These are phyloP conservation scores for Coemansia sp. DNA, from an alignment of 192 early-diverging fungal species.

Conservation along the genomic window DNA sequence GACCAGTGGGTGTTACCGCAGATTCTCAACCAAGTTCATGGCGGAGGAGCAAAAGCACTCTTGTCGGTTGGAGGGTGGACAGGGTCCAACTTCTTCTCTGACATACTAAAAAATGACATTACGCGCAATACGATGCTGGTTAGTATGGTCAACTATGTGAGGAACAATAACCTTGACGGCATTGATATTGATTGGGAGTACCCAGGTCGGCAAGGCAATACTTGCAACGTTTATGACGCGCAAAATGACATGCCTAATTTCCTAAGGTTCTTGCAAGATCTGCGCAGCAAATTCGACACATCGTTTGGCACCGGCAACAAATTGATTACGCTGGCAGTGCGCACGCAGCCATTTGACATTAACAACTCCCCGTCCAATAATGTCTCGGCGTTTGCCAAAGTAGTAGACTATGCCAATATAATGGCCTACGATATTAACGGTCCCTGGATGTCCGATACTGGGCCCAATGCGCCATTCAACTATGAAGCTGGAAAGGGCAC, in stretches of 20 bases:
- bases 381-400: conserved; percentile 63
- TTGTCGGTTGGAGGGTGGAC: conserved; percentile 73
- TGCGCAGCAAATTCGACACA: conserved; percentile 57
- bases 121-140: conserved; percentile 47
- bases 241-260: conserved; percentile 67
- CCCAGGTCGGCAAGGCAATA: conserved; percentile 47
- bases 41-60: conserved; percentile 58
- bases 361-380: conserved; percentile 49
- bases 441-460: conserved; percentile 58
- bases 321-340: conserved; percentile 66
- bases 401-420: conserved; percentile 65
- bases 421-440: conserved; percentile 71
- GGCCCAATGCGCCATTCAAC: conserved; percentile 64
- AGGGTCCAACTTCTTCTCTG: conserved; percentile 55
- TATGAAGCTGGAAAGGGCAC: conserved; percentile 31
- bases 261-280: conserved; percentile 59
- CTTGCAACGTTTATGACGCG: conserved; percentile 44
- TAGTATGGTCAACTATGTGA: conserved; percentile 55
- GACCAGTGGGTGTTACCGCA: conserved; percentile 21
- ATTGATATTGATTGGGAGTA: conserved; percentile 80
- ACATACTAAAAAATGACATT: conserved; percentile 2
- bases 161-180: conserved; percentile 63
- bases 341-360: conserved; percentile 61
- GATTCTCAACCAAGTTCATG: conserved; percentile 52
- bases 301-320: conserved; percentile 49